These are phyloP conservation scores for Pichia sp. DNA, from an alignment of 1,139 yeast genomes.

Conservation along the genomic window DNA sequence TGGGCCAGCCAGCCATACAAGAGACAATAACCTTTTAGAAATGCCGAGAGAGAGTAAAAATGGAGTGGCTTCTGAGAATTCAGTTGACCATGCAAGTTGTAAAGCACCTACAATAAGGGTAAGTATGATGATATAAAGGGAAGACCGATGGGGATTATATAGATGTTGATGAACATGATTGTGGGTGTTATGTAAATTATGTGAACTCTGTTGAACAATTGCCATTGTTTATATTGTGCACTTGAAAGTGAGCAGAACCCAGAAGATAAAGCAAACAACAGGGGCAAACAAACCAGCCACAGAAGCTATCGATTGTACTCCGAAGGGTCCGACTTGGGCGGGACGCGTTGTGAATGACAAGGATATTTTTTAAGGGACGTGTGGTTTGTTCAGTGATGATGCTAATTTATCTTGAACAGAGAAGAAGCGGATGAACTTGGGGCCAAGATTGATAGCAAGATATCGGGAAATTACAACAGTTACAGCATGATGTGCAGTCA, in stretches of 20 bases:
- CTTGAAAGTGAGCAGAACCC: not conserved
- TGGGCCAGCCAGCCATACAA: constrained; percentile 62
- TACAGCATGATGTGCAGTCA: not conserved
- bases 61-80: constrained; percentile 51
- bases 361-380: too few species aligned
- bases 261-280: too few species aligned
- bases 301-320: too few species aligned
- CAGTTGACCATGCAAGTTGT: constrained; percentile 51
- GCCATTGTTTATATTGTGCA: not conserved
- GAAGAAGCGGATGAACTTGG: too few species aligned
- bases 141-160: constrained; percentile 38
- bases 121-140: constrained; percentile 38
- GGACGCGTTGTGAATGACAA: too few species aligned
- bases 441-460: too few species aligned
- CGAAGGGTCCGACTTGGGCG: too few species aligned
- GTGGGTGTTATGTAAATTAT: too few species aligned
- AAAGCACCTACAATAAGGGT: constrained; percentile 45
- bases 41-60: constrained; percentile 46
- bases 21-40: constrained; percentile 44
- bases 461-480: too few species aligned
- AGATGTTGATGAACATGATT: constrained; percentile 15
- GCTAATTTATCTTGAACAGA: too few species aligned
- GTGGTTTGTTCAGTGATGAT: too few species aligned
- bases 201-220: not conserved
- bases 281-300: not conserved